Base-by-base conservation (phyloP, 2,329 filamentous ascomycete genomes). In the Ceratocystis albifundus region DNA sequence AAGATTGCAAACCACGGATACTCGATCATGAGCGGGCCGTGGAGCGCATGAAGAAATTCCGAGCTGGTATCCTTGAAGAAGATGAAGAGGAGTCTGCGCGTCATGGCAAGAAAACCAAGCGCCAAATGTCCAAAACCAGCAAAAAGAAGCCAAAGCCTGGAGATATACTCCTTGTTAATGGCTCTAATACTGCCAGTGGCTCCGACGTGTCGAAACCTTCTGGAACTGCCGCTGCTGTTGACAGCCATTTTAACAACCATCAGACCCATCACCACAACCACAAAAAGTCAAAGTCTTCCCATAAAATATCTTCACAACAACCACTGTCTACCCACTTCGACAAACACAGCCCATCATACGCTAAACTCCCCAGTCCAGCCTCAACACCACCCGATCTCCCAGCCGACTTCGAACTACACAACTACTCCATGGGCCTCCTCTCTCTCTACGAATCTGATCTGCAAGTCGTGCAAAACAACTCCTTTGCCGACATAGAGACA, bases 91-190 rank as follows among this genome's bases (percentile, higher is more conserved):
- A 78, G 69, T 79, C 80, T 68, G 80, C 83, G 68, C 76, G 76
- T 17, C 78, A 80, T 71, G 86, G 91, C 74, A 86, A 88, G 76
- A 89, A 89, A 77, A 71, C 84, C 67, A 89, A 92, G 75, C 84
- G 91, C 69, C 84, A 87, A 7, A 82, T 87, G 5, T 80, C 88
- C 12, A 96, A 96, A 74, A 88, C 82, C 73, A 88, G 91, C 73
- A 96, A 92, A 79, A 96, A 95, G 80, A 96, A 92, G 76, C 75
- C 82, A 46, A 95, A 91, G 74, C 89, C 91, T 8, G 77, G 76
- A 32, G 85, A 86, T 55, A 74, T 86, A 41, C 83, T 85, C 71
- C 77, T 85, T 63, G 85, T 84, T 63, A 77, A 79, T 53, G 79
- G 82, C 20, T 62, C 61, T 20, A 25, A 36, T 41, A 62, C 41